A percentile compares a stretch with the other conserved stretches of the same genome.
These are phyloP conservation scores for Acmispon strigosus DNA, from an alignment of 306 rosid genomes.

Conservation along the genomic window DNA sequence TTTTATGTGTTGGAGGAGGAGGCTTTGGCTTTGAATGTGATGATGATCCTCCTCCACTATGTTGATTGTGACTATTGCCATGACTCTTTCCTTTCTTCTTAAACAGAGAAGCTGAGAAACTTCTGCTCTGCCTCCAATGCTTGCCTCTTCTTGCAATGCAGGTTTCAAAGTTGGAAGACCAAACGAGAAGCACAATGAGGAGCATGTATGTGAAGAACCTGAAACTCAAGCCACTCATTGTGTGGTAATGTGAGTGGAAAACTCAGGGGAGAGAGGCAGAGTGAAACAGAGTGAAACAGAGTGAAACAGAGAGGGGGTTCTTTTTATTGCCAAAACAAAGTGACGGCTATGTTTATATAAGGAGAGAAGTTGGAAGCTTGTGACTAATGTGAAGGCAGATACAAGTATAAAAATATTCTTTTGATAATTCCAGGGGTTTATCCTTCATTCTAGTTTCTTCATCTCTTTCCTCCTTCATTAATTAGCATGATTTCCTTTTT, in stretches of 20 bases:
- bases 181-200: slow-evolving; percentile 46
- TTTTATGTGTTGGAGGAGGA: slow-evolving; percentile 38
- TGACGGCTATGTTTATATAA: slow-evolving; percentile 53
- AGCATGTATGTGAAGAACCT: slow-evolving; percentile 48
- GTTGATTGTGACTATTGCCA: slow-evolving; percentile 29
- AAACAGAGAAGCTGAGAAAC: slow-evolving; percentile 31
- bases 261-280: background rate
- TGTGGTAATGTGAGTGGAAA: slow-evolving; percentile 26
- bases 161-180: slow-evolving; percentile 72
- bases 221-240: slow-evolving; percentile 58
- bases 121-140: slow-evolving; percentile 68
- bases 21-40: slow-evolving; percentile 49
- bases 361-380: slow-evolving; percentile 25
- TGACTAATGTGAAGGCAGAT: slow-evolving; percentile 23
- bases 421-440: slow-evolving; percentile 27
- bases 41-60: slow-evolving; percentile 30
- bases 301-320: slow-evolving; percentile 33
- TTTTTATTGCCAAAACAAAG: slow-evolving; percentile 29
- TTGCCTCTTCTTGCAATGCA: slow-evolving; percentile 88
- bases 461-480: slow-evolving; percentile 17
- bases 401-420: slow-evolving; percentile 16
- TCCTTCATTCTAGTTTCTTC: slow-evolving; percentile 21
- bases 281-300: background rate
- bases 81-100: slow-evolving; percentile 60
- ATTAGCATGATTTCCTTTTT: slow-evolving; percentile 32